Conservation (phyloP, 139 green algal genomes). For the Tetradesmus lagerheimii region DNA sequence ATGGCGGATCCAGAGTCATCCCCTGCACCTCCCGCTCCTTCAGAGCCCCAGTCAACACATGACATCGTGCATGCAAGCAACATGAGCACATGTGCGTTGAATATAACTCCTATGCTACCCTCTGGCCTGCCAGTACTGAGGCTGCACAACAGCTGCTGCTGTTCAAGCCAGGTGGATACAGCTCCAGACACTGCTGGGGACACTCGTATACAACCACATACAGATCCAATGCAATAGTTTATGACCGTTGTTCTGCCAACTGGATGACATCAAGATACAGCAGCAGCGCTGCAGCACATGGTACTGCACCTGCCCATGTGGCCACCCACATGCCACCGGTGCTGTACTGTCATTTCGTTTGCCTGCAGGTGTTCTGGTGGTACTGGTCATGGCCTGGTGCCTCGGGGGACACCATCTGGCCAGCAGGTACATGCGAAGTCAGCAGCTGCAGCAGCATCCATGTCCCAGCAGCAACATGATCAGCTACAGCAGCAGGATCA, state of each 20-base stretch:
- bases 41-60: constrained; percentile 9
- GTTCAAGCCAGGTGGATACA: background rate
- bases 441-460: background rate
- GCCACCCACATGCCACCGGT: background rate
- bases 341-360: background rate
- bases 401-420: constrained; percentile 68
- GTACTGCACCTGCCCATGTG: background rate
- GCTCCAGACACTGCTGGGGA: background rate
- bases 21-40: constrained; percentile 5
- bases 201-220: background rate
- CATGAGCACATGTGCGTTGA: constrained; percentile 27
- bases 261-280: background rate
- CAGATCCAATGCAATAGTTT: background rate
- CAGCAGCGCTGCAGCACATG: background rate
- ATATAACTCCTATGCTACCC: background rate
- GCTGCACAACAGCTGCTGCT: background rate
- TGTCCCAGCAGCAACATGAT: too few relatives aligned
- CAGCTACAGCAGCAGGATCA: background rate
- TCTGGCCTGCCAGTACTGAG: background rate
- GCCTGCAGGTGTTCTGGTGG: constrained; percentile 65
- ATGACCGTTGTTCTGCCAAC: too few relatives aligned
- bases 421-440: constrained; percentile 43
- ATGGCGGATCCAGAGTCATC: constrained; percentile 1
- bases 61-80: constrained; percentile 43
- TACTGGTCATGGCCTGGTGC: constrained; percentile 73